Base-by-base conservation (phyloP, 805 yeast species). In the Kregervanrija fluxuum region DNA sequence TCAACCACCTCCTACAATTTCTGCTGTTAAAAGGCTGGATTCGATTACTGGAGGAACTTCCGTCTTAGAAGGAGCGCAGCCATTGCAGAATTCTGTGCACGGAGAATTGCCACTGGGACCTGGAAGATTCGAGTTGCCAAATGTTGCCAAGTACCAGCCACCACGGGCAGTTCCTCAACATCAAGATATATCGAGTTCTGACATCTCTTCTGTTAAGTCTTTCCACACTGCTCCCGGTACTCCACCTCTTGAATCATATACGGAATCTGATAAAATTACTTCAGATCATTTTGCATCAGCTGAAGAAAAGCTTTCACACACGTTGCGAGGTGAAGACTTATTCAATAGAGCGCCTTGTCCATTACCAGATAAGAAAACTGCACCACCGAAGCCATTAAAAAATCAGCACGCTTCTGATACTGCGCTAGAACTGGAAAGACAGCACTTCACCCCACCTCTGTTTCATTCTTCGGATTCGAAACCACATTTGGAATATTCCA, bases 1-100 rank as follows among this genome's bases (percentile, higher is more conserved):
- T 37, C 58, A 54, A 37, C 61, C 65, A 12, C 63, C 66, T 9
- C 63, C 61, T 2, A 53, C 58, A 5, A 22, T 10, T 3, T 37
- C 45, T 15, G 42, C 16, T 38, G 22, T 30, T 13, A 41, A 30
- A 15, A 38, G 32, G 13, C 9, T 12, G 6, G 22, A 15, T 14
- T 34, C 45, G 10, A 5, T 15, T 33, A 14, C 38, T 46, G 14
- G 28, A 32, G n/a, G 40, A 40, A 30, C 35, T 30, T 30, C 28
- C 8, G 8, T 6, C 8, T 15, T 13, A 9, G 30, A 32, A 28
- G 13, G n/a, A n/a, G 16, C 43, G 13, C n/a, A 15, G 16, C 28
- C 36, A 31, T 22, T 3, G 17, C 32, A 12, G 31, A 13, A 22
- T 17, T 12, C 11, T 13, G 17, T 11, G 15, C 11, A 40, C 33